Base-by-base conservation (phyloP, 345 rosid genomes). In the Pugionium dolabratum region DNA sequence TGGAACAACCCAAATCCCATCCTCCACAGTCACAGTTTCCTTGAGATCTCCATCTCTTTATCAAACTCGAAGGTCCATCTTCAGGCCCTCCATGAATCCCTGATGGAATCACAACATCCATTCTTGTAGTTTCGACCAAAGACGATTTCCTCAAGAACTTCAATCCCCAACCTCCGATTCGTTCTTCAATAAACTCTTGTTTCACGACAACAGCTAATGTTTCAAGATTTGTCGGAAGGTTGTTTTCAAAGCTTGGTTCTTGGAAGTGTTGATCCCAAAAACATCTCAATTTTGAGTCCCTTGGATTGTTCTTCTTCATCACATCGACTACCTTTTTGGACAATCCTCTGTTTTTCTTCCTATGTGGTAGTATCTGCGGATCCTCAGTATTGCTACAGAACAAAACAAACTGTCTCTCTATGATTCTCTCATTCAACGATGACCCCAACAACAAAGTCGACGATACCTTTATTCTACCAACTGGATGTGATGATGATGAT, bases 11-110 rank as follows among this genome's bases (percentile, higher is more conserved):
- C 66, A 87, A 68, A 66, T 89, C 98, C 96, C 98, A 92, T 56
- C 95, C 95, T 54, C 87, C 96, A 69, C 98, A 89, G 36, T 92
- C 96, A 67, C 98, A 89, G 41, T 83, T 76, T 54, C 95, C 98
- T 59, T 91, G 87, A 52, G 89, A 79, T 72, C 71, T 83, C 96
- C 91, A 92, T 3, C 96, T 85, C 10, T 92, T 80, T 55, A 87
- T 80, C 79, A 92, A 59, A 4, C 93, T 85, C 45, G 82, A 83
- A 40, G 91, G 93, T 26, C 80, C 89, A 51, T 85, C 88, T 64
- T 80, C 79, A 33, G 95, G 93, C 18, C 90, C 77, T 69, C 85
- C 77, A 62, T 92, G 98, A 36, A 78, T 55, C 29, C 89, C 98
- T 68, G 86, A 79, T 6, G 96, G 89, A 64, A 92, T 82, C 66